A percentile compares a stretch with the other conserved stretches of the same genome.
phyloP scores from a whole-genome alignment of 2,329 filamentous ascomycete species.

The Coniochaeta prunicola region DNA sequence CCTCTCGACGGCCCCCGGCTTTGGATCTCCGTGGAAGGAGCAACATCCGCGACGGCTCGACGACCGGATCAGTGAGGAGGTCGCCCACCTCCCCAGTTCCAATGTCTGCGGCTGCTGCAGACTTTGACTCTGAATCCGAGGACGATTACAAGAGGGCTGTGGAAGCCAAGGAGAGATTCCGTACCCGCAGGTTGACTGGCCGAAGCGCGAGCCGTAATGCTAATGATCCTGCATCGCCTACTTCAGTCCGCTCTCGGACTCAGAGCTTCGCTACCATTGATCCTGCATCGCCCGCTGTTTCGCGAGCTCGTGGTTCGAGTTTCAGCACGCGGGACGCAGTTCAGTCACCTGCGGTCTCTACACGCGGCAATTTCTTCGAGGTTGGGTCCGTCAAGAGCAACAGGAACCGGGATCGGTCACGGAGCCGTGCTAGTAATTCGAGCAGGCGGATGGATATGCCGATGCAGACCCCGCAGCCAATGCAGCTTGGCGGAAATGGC shows the following conservation, averaged over 20 bases:
- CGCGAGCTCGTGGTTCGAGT: neutral
- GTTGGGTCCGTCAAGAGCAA: constrained; percentile 3
- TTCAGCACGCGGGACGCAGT: neutral
- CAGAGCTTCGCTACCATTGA: constrained; percentile 1
- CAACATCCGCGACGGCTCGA: constrained; percentile 49
- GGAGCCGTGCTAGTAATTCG: constrained; percentile 13
- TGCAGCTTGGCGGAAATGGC: constrained; percentile 38
- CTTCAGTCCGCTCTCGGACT: constrained; percentile 11
- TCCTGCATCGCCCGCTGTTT: neutral
- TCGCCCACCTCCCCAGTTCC: constrained; percentile 80
- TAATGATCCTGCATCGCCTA: constrained; percentile 27
- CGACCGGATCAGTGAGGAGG: constrained; percentile 28
- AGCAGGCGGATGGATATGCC: neutral
- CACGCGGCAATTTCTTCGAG: neutral
- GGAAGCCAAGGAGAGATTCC: constrained; percentile 47
- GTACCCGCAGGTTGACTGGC: constrained; percentile 37
- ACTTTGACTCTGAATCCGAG: constrained; percentile 58
- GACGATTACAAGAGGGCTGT: constrained; percentile 48
- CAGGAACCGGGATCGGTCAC: constrained; percentile 15
- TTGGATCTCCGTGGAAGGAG: constrained; percentile 55
- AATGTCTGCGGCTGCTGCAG: constrained; percentile 54
- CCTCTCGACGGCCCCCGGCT: constrained; percentile 33
- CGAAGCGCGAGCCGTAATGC: constrained; percentile 39
- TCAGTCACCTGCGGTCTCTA: constrained; percentile 2
- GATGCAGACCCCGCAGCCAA: constrained; percentile 22